These are phyloP conservation scores for Phlyctochytrium arcticum DNA, from an alignment of 192 early-diverging fungal genomes.

Conservation along the genomic window DNA sequence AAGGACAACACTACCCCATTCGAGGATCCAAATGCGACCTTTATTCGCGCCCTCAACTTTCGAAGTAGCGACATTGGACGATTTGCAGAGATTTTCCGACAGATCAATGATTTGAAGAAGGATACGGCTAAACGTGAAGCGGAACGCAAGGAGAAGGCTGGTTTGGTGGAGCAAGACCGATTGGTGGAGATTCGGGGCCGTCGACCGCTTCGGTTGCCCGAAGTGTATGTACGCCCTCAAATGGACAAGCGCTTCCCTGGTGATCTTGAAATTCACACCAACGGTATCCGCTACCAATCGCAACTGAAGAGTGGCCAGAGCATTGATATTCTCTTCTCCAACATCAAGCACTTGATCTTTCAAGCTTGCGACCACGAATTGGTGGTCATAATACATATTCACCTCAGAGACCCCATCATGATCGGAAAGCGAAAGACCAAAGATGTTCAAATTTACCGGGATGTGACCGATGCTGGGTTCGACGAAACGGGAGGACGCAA, in stretches of 20 bases:
- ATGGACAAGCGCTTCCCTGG: constrained; percentile 89
- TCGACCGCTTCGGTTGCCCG: constrained; percentile 72
- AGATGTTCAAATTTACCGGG: constrained; percentile 98
- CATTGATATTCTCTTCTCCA: constrained; percentile 95
- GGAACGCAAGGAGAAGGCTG: constrained; percentile 92
- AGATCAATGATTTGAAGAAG: constrained; percentile 91
- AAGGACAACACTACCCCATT: constrained; percentile 77
- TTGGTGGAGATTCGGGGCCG: constrained; percentile 66
- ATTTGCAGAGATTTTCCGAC: constrained; percentile 79
- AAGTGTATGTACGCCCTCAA: constrained; percentile 90
- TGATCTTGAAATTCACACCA: constrained; percentile 94
- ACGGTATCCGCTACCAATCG: constrained; percentile 90
- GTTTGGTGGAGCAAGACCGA: constrained; percentile 91
- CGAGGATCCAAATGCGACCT: constrained; percentile 82
- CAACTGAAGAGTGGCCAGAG: constrained; percentile 69
- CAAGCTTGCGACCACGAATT: constrained; percentile 98
- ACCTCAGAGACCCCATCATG: constrained; percentile 95
- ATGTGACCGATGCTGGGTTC: constrained; percentile 89
- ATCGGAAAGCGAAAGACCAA: constrained; percentile 97
- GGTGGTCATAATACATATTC: constrained; percentile 90
- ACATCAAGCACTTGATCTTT: constrained; percentile 96
- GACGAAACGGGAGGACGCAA: constrained; percentile 97
- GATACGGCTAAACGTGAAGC: constrained; percentile 88
- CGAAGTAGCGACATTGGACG: constrained; percentile 77
- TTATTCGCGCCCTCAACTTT: constrained; percentile 89